Conservation (phyloP, 495 filamentous ascomycete species). For the Physcia stellaris region DNA sequence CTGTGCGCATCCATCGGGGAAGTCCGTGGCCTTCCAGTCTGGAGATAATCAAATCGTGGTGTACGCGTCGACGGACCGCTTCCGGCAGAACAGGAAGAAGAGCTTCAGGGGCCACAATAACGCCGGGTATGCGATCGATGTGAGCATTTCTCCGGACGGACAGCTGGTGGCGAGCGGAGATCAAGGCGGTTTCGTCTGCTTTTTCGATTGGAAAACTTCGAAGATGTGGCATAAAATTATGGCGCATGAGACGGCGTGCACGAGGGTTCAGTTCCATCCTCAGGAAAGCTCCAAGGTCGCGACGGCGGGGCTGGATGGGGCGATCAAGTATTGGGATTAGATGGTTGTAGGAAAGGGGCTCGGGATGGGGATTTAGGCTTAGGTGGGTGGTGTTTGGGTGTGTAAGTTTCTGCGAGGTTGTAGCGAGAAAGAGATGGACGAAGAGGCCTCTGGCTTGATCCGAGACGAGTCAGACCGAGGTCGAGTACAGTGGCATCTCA, state of each 20-base stretch:
- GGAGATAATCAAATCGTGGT: conserved; percentile 94
- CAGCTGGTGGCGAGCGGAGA: conserved; percentile 79
- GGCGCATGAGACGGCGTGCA: conserved; percentile 64
- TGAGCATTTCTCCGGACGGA: conserved; percentile 80
- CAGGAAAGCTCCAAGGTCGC: conserved; percentile 90
- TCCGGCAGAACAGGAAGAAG: conserved; percentile 95
- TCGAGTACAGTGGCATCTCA: no score
- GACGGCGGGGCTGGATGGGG: conserved; percentile 76
- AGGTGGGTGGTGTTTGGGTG: no score
- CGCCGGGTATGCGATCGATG: conserved; percentile 82
- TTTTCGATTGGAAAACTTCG: conserved; percentile 98
- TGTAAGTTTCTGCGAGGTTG: no score
- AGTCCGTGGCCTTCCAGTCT: conserved; percentile 85
- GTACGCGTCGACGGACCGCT: conserved; percentile 84
- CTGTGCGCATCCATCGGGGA: conserved; percentile 70
- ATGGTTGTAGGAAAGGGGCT: neutral
- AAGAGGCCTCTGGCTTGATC: no score
- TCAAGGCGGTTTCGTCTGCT: conserved; percentile 74
- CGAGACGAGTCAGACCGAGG: no score
- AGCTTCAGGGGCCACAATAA: conserved; percentile 90
- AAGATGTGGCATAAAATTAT: conserved; percentile 95
- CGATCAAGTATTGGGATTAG: conserved; percentile 92
- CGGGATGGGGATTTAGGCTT: neutral
- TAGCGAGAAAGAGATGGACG: no score
- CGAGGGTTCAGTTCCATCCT: conserved; percentile 80